Percentiles rank a stretch among this genome's conserved stretches.
Evolutionary conservation across 169 alveolate species (phyloP).

Genomic region (Plasmodium knowlesi): DNA sequence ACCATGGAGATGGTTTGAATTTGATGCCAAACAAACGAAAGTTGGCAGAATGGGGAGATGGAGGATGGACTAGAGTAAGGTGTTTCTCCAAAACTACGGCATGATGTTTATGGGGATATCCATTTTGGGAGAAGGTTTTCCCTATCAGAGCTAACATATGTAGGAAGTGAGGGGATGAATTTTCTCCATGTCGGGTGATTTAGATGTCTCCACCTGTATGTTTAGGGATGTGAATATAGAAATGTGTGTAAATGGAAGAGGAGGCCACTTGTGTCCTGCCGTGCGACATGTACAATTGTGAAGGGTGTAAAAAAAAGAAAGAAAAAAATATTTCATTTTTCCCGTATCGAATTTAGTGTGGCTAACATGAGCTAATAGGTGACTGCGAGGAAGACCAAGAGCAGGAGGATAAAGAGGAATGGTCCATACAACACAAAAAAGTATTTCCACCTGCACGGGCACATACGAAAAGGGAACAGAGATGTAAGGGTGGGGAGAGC

Average conservation of each 20-base stretch:
- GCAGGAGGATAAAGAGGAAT: constrained; percentile 19
- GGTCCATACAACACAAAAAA: constrained; percentile 45
- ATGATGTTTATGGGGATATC: not conserved
- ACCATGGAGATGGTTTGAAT: not conserved
- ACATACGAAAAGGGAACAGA: not conserved
- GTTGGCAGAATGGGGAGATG: not conserved
- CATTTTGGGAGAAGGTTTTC: not conserved
- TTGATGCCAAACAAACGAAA: not conserved
- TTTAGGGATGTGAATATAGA: not conserved
- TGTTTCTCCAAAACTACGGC: not conserved
- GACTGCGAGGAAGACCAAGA: constrained; percentile 18
- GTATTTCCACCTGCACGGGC: constrained; percentile 26
- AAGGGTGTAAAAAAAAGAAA: not conserved
- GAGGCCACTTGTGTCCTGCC: not conserved
- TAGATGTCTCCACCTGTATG: not conserved
- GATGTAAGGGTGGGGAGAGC: not conserved
- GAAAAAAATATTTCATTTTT: not conserved
- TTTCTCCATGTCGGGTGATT: not conserved
- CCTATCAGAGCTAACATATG: not conserved
- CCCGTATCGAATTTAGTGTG: not conserved
- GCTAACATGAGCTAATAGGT: not conserved
- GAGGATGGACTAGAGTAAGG: not conserved
- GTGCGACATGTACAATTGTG: not conserved
- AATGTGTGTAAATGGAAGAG: not conserved
- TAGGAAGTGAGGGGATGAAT: not conserved